Percentiles rank a stretch among this genome's conserved stretches.
Conservation (phyloP, 306 rosid species). For the Corylus americana region DNA sequence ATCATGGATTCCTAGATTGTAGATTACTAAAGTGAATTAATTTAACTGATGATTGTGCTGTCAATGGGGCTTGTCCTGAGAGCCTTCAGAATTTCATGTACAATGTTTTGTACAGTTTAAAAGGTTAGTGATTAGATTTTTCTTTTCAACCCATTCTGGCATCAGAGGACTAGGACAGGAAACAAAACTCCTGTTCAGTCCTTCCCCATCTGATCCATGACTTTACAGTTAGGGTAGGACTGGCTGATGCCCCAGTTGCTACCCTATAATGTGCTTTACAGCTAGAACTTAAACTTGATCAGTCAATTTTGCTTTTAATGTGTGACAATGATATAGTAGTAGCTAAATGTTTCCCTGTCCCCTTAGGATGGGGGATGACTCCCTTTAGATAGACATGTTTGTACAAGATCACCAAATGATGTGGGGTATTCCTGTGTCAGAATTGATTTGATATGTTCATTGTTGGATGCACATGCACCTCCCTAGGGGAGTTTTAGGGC, state of each 20-base stretch:
- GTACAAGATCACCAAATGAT: slow-evolving; percentile 27
- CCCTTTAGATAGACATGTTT: slow-evolving; percentile 33
- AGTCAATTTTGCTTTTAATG: slow-evolving; percentile 37
- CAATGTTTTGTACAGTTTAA: slow-evolving; percentile 59
- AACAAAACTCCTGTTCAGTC: not conserved
- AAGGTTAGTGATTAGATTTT: slow-evolving; percentile 33
- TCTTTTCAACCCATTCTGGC: slow-evolving; percentile 17
- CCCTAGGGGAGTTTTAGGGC: not conserved
- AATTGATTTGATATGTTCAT: slow-evolving; percentile 9
- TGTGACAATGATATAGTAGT: slow-evolving; percentile 40
- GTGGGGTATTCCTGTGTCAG: slow-evolving; percentile 28
- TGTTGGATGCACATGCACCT: slow-evolving; percentile 16
- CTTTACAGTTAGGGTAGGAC: slow-evolving; percentile 1
- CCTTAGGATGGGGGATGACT: slow-evolving; percentile 27
- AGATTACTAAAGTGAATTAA: slow-evolving; percentile 45
- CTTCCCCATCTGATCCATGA: not conserved
- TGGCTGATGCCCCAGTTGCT: not conserved
- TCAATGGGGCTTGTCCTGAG: slow-evolving; percentile 39
- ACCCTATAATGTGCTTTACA: slow-evolving; percentile 27
- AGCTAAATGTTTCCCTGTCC: slow-evolving; percentile 34
- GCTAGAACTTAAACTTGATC: slow-evolving; percentile 29
- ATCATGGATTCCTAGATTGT: slow-evolving; percentile 42
- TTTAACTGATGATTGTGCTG: slow-evolving; percentile 47
- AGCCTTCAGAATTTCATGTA: slow-evolving; percentile 43
- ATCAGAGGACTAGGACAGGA: slow-evolving; percentile 7